Base-by-base conservation (phyloP, 495 filamentous ascomycete species). In the Penicillium lividum region DNA sequence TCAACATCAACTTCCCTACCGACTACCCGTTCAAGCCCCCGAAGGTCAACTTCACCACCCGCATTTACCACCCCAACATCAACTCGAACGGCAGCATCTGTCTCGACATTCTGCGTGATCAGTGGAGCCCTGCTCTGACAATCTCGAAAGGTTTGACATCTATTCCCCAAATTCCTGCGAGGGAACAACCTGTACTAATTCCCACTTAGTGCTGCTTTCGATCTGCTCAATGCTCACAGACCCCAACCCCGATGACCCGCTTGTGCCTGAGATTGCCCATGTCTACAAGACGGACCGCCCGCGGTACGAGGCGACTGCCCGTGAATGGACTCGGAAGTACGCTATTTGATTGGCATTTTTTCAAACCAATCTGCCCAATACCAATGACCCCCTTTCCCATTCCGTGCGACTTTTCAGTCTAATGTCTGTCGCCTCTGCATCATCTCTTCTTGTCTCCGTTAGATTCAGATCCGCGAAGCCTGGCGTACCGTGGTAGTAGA, bases 191-290 rank as follows among this genome's bases (percentile, higher is more conserved):
- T 40, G 15, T 40, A 13, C 33, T 34, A 30, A 48, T 13, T 34
- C 13, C 2, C 18, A 13, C 51, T 4, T 57, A 97, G 94, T 98
- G 47, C 82, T 98, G 46, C 88, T 98, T 56, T 98, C 95, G 28
- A 98, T 98, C 80, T 98, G 94, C 83, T 98, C 94, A 40, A 98
- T 98, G 95, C 85, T 98, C 68, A 98, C 95, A 67, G 94, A 98
- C 78, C 94, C 94, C 62, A 98, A 98, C 84, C 94, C 94, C 46
- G 94, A 98, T 71, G 94, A 98, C 76, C 94, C 94, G 59, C 86
- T 98, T 57, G 94, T 98, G 50, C 94, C 94, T 53, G 94, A 98
- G 80, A 98, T 98, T 66, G 94, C 94, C 30, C 94, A 98, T 68
- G 94, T 98, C 68, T 98, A 98, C 89, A 98, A 98, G 90, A 97